Percentiles rank a stretch among this genome's conserved stretches.
Conservation (phyloP, 192 early-diverging fungal genomes). For the Irineochytrium annulatum region DNA sequence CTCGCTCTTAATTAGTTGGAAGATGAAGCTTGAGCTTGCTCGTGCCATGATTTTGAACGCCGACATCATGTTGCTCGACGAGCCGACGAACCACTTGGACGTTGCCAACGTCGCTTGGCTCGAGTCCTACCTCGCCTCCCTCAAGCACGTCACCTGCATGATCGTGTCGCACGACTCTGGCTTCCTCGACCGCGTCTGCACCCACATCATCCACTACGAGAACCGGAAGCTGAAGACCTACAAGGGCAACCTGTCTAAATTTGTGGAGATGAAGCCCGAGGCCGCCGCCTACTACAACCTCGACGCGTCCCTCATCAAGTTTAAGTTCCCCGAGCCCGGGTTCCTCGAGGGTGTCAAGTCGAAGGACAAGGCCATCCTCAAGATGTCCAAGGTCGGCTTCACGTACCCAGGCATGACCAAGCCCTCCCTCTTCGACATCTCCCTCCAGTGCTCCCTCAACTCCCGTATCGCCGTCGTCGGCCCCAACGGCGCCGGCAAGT, state of each 20-base stretch:
- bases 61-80: conserved; percentile 80
- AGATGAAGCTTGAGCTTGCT: conserved; percentile 85
- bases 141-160: conserved; percentile 74
- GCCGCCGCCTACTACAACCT: conserved; percentile 76
- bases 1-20: too few species aligned
- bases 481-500: conserved; percentile 83
- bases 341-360: conserved; percentile 75
- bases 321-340: conserved; percentile 74
- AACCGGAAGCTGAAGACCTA: conserved; percentile 75
- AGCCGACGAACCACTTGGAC: conserved; percentile 85
- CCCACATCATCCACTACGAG: conserved; percentile 82
- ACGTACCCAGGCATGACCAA: conserved; percentile 67
- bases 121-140: conserved; percentile 66
- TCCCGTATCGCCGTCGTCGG: conserved; percentile 80
- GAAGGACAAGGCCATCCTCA: conserved; percentile 74
- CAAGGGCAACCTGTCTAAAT: conserved; percentile 74
- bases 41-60: conserved; percentile 82
- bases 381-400: conserved; percentile 69
- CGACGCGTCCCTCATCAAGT: conserved; percentile 54
- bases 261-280: conserved; percentile 71
- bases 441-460: conserved; percentile 65
- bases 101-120: conserved; percentile 60
- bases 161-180: conserved; percentile 85
- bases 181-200: conserved; percentile 76
- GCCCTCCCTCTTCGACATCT: conserved; percentile 58